Conservation (phyloP, 176 grass and related monocot genomes). For the Aegilops umbellulata region DNA sequence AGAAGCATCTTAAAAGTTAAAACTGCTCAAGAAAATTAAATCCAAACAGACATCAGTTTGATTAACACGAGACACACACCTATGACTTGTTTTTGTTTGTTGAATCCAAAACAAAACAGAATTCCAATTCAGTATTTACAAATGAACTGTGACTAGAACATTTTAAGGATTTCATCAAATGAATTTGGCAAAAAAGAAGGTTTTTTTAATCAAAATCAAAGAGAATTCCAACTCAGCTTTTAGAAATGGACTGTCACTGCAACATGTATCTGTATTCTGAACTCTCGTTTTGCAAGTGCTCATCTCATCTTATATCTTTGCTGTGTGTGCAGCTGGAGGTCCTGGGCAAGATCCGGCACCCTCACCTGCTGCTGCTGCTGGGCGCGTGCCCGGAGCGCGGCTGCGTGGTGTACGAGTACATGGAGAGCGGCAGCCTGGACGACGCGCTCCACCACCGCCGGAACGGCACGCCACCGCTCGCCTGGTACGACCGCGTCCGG, state of each 20-base stretch:
- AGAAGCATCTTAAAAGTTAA: no score
- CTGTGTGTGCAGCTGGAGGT: slow-evolving; percentile 84
- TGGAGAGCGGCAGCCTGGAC: slow-evolving; percentile 80
- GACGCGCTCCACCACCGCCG: slow-evolving; percentile 62
- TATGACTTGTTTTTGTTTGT: no score
- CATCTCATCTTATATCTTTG: neutral
- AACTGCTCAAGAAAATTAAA: no score
- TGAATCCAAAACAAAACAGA: no score
- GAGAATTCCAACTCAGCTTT: neutral
- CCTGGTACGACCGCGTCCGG: slow-evolving; percentile 71
- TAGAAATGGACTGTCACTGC: neutral
- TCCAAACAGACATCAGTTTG: no score
- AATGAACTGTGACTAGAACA: no score
- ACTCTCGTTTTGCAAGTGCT: neutral
- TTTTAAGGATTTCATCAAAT: no score
- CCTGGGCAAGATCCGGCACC: slow-evolving; percentile 76
- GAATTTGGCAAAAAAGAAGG: no score
- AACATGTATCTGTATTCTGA: neutral
- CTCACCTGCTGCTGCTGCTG: slow-evolving; percentile 80
- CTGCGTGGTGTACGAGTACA: slow-evolving; percentile 72
- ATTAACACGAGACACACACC: no score
- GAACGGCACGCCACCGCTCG: slow-evolving; percentile 37
- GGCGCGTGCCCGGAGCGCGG: slow-evolving; percentile 83
- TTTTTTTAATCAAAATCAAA: neutral
- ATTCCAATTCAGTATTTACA: no score